Conservation (phyloP, 1,139 yeast genomes). For the Diutina siamensis region DNA sequence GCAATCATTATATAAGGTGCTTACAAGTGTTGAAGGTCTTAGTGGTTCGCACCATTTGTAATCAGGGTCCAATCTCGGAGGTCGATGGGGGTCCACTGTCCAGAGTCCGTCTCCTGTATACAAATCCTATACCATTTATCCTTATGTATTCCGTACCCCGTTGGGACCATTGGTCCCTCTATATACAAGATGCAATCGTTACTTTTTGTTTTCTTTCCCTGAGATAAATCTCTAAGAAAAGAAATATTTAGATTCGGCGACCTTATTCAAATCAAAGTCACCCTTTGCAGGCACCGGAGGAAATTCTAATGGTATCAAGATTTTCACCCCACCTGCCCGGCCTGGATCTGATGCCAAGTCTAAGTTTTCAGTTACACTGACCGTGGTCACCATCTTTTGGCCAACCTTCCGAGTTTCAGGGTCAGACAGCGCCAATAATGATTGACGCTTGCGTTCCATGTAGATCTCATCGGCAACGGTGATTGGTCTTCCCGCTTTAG, state of each 20-base stretch:
- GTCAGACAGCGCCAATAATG: constrained; percentile 41
- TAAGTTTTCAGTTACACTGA: constrained; percentile 46
- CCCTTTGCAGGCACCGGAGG: constrained; percentile 78
- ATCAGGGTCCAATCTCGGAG: too few relatives aligned
- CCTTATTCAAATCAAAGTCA: constrained; percentile 65
- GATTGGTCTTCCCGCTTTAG: constrained; percentile 43
- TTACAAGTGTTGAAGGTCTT: too few relatives aligned
- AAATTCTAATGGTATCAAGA: constrained; percentile 51
- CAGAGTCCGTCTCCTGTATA: not conserved
- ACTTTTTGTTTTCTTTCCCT: constrained; percentile 1
- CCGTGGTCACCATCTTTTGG: constrained; percentile 53
- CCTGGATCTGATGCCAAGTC: constrained; percentile 15
- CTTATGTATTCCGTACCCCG: not conserved
- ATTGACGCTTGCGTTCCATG: constrained; percentile 55
- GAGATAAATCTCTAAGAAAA: constrained; percentile 41
- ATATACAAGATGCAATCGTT: constrained; percentile 8
- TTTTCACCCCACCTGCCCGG: constrained; percentile 18
- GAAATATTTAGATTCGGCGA: constrained; percentile 70
- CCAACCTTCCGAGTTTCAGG: constrained; percentile 42
- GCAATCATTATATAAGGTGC: too few relatives aligned
- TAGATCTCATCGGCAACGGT: constrained; percentile 65
- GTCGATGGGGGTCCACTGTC: too few relatives aligned
- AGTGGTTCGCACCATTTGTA: too few relatives aligned
- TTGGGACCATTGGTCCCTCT: constrained; percentile 6
- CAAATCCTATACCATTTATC: not conserved